A percentile compares a stretch with the other conserved stretches of the same genome.
Evolutionary conservation across 768 basidiomycete genomes (phyloP).

Genomic region (Tubosaeta sp.): DNA sequence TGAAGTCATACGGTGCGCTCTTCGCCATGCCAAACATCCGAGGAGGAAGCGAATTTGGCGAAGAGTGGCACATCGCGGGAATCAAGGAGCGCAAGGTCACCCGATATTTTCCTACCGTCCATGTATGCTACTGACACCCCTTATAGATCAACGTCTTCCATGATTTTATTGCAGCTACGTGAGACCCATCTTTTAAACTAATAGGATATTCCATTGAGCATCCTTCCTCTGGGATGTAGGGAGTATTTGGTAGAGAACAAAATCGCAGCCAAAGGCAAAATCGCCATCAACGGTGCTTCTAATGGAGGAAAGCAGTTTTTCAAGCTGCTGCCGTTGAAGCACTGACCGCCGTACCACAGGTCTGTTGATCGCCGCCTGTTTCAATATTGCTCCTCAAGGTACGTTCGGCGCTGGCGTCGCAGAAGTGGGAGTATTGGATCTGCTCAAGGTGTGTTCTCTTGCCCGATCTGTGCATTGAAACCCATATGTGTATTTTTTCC

Average conservation of each 20-base stretch:
- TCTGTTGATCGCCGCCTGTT: conserved; percentile 78
- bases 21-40: conserved; percentile 58
- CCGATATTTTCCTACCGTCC: neutral
- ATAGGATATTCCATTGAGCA: neutral
- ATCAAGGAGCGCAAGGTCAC: conserved; percentile 64
- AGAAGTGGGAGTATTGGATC: conserved; percentile 78
- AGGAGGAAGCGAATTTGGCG: conserved; percentile 76
- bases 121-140: conserved; percentile 2
- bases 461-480: neutral
- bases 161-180: conserved; percentile 83
- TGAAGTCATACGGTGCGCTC: conserved; percentile 65
- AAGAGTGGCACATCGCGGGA: conserved; percentile 79
- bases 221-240: conserved; percentile 31
- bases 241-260: conserved; percentile 71
- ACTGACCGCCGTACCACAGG: conserved; percentile 36
- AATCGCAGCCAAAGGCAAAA: conserved; percentile 62
- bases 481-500: neutral
- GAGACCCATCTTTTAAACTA: conserved; percentile 21
- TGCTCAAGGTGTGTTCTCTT: conserved; percentile 55
- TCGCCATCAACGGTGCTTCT: conserved; percentile 74
- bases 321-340: neutral
- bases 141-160: conserved; percentile 67
- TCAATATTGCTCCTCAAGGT: conserved; percentile 73
- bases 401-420: conserved; percentile 75
- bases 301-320: conserved; percentile 58